Base-by-base conservation (phyloP, 192 early-diverging fungal genomes). In the Entomortierella chlamydospora region DNA sequence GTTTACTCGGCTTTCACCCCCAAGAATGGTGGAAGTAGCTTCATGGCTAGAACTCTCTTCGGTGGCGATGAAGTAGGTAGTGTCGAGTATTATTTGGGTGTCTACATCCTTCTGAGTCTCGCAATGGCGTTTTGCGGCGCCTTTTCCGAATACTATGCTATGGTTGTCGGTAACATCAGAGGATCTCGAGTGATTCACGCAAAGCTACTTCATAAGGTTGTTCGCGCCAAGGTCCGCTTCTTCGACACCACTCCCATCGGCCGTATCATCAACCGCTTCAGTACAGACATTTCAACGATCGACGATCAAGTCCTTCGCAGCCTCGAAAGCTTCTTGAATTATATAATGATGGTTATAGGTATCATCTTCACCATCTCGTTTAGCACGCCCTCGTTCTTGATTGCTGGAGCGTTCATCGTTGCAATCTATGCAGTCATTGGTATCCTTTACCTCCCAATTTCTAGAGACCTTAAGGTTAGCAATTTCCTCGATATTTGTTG, bases 211-310 rank as follows among this genome's bases (percentile, higher is more conserved):
- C 70, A 82, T 11, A 59, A 84, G 17, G 83, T 94, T 26, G 67
- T 90, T 18, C 87, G 84, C 33, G 91, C 95, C 13, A 90, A 90
- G 70, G 83, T 96, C 39, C 87, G 91, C 26, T 97, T 97, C 86
- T 98, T 93, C 73, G 95, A 96, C 72, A 90, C 90, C 20, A 95
- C 93, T n/a, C 96, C 96, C 7, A 83, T 94, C 30, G 95, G 95
- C 37, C 67, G 83, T 2, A 91, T 92, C 45, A 47, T 93, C 80
- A 98, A 97, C 74, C 81, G 97, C 47, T 96, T 95, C 72, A 92
- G 93, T 26, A 89, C 92, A 18, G 95, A 98, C 82, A 91, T 97
- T 80, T 87, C 90, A 23, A 87, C 91, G 1, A 81, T 97, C 69
- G 95, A 97, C 70, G 88, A 90, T 30, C 50, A 56, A 0, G 72